Base-by-base conservation (phyloP, 2,329 filamentous ascomycete species). In the Fusarium sp. region DNA sequence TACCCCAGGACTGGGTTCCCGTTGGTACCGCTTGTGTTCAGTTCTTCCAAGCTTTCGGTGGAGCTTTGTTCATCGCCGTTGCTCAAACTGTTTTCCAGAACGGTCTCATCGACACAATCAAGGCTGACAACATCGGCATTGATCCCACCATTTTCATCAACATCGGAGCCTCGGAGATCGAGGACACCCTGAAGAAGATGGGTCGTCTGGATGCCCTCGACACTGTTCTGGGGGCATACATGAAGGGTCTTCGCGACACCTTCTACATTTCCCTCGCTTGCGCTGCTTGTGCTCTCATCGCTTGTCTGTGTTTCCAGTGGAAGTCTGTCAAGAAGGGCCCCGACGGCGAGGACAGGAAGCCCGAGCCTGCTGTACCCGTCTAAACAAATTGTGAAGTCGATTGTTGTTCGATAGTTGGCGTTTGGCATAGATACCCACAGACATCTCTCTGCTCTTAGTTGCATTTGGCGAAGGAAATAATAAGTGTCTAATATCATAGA, bases 21-120 rank as follows among this genome's bases (percentile, higher is more conserved):
- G 79, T 85, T 2, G 85, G 78, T 26, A 85, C 82, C 7, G 83
- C 84, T 7, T 83, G 79, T 49, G 80, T 86, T 2, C 81, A 83
- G 34, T 90, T 92, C 77, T 88, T 87, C 78, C 88, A 91, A 72
- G 83, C 83, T 3, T 81, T 92, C 5, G 89, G 89, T 39, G 89
- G 89, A 5, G 88, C 90, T 3, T 77, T 92, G 23, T 86, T 87
- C 67, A 85, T 92, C 46, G 85, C 86, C 7, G 86, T 91, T 11
- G 86, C 86, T 0, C 88, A 92, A 74, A 87, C 88, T 20, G 83
- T 91, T 44, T 91, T 92, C 79, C 85, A 87, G 65, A 91, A 91
- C 71, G 86, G 84, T 1, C 79, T 92, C 19, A 78, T 87, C 44
- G 75, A 81, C 5, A 81, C 85, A 34, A 79, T 93, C 5, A 65